Percentiles rank a stretch among this genome's conserved stretches.
These are phyloP conservation scores for Penicillium sp. DNA, from an alignment of 2,329 filamentous ascomycete species.

Conservation along the genomic window DNA sequence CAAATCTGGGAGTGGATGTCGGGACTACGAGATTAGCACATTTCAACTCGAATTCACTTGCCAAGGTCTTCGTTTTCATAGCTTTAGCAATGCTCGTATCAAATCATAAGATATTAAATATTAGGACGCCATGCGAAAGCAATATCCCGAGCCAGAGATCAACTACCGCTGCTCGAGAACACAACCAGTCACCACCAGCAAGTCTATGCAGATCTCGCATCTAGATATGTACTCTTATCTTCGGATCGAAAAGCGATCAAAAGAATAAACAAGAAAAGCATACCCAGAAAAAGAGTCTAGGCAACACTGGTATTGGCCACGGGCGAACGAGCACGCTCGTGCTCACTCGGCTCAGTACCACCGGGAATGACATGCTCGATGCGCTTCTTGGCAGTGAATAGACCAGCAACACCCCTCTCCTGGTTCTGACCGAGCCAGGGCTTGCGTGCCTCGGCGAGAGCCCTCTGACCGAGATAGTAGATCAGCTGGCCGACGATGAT, in stretches of 20 bases:
- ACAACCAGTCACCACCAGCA: not conserved
- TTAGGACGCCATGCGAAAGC: not conserved
- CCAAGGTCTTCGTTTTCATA: not conserved
- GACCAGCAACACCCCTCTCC: constrained; percentile 72
- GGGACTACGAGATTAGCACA: too few relatives aligned
- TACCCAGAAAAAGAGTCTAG: not conserved
- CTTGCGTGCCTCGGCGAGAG: constrained; percentile 85
- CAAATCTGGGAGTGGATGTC: too few relatives aligned
- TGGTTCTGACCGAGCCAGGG: constrained; percentile 91
- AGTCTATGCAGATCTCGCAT: not conserved
- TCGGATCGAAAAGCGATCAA: not conserved
- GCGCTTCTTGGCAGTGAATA: constrained; percentile 82
- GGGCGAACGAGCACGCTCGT: constrained; percentile 9
- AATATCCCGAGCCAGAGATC: not conserved
- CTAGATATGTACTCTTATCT: not conserved
- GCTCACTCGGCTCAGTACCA: constrained; percentile 12
- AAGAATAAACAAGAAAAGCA: not conserved
- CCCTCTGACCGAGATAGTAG: constrained; percentile 81
- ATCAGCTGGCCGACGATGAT: constrained; percentile 82
- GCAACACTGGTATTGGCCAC: constrained; percentile 13
- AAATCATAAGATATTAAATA: not conserved
- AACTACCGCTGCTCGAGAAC: not conserved
- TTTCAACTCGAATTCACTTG: not conserved
- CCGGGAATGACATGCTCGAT: constrained; percentile 43
- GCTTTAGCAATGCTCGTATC: not conserved